These are phyloP conservation scores for Sporobolus alterniflorus DNA, from an alignment of 202 grass and related monocot genomes.

Conservation along the genomic window DNA sequence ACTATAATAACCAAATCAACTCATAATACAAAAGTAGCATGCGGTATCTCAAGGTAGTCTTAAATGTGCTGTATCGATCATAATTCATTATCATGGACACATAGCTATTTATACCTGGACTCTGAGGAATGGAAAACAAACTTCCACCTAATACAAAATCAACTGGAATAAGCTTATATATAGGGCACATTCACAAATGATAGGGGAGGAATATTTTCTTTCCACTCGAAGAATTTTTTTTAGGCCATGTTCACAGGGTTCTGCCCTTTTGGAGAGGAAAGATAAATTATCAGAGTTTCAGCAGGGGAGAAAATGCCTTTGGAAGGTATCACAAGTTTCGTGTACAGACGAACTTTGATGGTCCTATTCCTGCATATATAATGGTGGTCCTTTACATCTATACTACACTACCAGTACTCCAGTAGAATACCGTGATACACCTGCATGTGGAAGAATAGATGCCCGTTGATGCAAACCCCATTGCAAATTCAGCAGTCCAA, in stretches of 20 bases:
- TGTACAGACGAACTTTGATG: background rate
- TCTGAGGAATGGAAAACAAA: background rate
- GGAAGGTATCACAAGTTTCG: background rate
- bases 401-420: background rate
- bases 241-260: background rate
- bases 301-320: background rate
- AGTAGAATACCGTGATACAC: conserved; percentile 25
- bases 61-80: background rate
- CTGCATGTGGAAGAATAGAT: conserved; percentile 49
- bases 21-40: conserved; percentile 22
- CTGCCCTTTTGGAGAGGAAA: background rate
- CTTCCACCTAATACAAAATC: background rate
- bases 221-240: background rate
- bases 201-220: background rate
- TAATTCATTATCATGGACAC: background rate
- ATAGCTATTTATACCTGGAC: background rate
- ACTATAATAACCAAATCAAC: conserved; percentile 23
- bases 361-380: background rate
- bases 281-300: background rate
- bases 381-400: background rate
- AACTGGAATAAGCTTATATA: background rate
- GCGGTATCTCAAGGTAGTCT: background rate
- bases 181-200: background rate
- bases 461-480: conserved; percentile 19
- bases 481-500: conserved; percentile 54